Conservation (phyloP, 1,284 basidiomycete genomes). For the Psilocybe mexicana region DNA sequence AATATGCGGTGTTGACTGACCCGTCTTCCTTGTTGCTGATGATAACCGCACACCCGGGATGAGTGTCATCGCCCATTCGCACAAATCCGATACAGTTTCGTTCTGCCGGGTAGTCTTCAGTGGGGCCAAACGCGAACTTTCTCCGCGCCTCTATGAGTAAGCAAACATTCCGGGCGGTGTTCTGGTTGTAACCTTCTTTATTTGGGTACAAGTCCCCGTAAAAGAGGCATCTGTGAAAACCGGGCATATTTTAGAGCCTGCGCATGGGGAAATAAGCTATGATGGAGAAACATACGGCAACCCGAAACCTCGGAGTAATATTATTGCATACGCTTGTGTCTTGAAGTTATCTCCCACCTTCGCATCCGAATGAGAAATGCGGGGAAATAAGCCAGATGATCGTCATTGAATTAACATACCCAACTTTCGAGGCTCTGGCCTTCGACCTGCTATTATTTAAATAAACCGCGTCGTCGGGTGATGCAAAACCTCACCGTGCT, state of each 20-base stretch:
- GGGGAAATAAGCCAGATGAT: conserved; percentile 7
- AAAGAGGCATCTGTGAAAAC: conserved; percentile 74
- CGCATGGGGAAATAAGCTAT: conserved; percentile 1
- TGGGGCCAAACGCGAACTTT: conserved; percentile 62
- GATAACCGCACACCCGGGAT: conserved; percentile 64
- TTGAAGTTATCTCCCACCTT: conserved; percentile 73
- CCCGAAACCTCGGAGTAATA: conserved; percentile 81
- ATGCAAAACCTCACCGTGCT: conserved; percentile 51
- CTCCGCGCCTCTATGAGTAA: conserved; percentile 60
- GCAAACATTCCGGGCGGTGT: conserved; percentile 49
- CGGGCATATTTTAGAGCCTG: not conserved
- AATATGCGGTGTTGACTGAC: conserved; percentile 20
- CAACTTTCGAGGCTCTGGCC: conserved; percentile 78
- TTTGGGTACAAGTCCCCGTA: conserved; percentile 87
- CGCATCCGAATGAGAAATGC: conserved; percentile 1
- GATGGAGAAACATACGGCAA: conserved; percentile 65
- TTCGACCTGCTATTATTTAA: conserved; percentile 48
- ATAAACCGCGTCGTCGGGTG: not conserved
- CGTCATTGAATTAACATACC: conserved; percentile 43
- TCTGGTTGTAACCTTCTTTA: conserved; percentile 59
- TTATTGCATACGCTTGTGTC: conserved; percentile 83
- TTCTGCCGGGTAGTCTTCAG: conserved; percentile 55
- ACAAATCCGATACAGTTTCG: conserved; percentile 71
- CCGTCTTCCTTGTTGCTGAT: conserved; percentile 60
- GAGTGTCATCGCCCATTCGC: conserved; percentile 52